Evolutionary conservation across 2,329 filamentous ascomycete genomes (phyloP).

Genomic region (Gaeumannomyces tritici): DNA sequence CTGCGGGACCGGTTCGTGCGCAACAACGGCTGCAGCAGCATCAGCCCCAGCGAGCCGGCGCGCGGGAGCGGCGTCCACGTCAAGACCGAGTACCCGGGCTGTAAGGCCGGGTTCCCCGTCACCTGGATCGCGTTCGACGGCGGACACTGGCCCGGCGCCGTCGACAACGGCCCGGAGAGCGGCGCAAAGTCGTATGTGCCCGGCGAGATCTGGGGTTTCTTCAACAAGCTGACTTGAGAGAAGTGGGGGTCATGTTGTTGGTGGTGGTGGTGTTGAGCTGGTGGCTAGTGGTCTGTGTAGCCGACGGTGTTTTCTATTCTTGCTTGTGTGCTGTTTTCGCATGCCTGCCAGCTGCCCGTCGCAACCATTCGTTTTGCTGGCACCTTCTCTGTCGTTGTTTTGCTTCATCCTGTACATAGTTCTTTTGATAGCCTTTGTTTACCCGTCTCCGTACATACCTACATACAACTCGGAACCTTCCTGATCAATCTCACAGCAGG

Average conservation of each 20-base stretch:
- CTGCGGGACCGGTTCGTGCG: conserved; percentile 25
- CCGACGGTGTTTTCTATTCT: no score
- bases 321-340: no score
- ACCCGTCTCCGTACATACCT: no score
- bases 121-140: conserved; percentile 22
- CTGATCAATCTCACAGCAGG: no score
- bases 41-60: background rate
- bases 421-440: no score
- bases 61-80: conserved; percentile 9
- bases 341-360: no score
- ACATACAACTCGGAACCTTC: no score
- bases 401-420: no score
- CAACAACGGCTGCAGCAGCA: conserved; percentile 24
- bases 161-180: background rate
- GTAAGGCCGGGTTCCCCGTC: conserved; percentile 20
- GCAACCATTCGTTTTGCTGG: no score
- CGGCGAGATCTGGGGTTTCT: background rate
- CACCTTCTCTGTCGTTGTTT: no score
- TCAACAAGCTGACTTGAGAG: background rate
- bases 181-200: background rate
- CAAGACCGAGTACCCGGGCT: conserved; percentile 16
- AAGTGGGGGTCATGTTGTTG: no score
- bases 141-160: conserved; percentile 10
- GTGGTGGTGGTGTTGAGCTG: background rate
- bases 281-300: background rate